These are phyloP conservation scores for Apiotrichum porosum DNA, from an alignment of 1,284 basidiomycete species.

Conservation along the genomic window DNA sequence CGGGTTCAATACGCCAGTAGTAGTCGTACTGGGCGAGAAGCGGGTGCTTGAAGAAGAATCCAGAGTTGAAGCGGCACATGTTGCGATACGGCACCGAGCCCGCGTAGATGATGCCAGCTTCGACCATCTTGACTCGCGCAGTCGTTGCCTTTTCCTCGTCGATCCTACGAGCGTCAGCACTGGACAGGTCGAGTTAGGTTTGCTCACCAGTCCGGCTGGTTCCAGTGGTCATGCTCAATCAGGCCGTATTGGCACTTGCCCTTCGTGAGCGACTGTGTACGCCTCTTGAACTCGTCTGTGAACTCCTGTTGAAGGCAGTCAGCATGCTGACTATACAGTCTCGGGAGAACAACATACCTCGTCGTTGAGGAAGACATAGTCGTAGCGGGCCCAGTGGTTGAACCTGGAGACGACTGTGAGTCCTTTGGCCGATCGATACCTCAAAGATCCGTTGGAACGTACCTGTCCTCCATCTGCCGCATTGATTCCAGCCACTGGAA, in stretches of 20 bases:
- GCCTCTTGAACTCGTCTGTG: slow-evolving; percentile 69
- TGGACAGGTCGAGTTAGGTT: not conserved
- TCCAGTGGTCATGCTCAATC: slow-evolving; percentile 77
- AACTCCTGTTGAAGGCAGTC: too few relatives aligned
- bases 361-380: slow-evolving; percentile 83
- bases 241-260: slow-evolving; percentile 71
- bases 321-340: too few relatives aligned
- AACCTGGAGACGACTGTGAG: too few relatives aligned
- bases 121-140: slow-evolving; percentile 63
- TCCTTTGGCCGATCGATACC: too few relatives aligned
- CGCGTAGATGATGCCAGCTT: slow-evolving; percentile 80
- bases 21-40: slow-evolving; percentile 76
- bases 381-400: slow-evolving; percentile 78
- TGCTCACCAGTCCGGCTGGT: slow-evolving; percentile 63
- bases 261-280: slow-evolving; percentile 62
- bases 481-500: slow-evolving; percentile 59
- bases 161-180: slow-evolving; percentile 50
- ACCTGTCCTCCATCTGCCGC: slow-evolving; percentile 49
- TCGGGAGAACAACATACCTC: too few relatives aligned
- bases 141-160: slow-evolving; percentile 63
- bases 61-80: slow-evolving; percentile 91
- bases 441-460: too few relatives aligned
- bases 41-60: slow-evolving; percentile 77
- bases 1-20: slow-evolving; percentile 85
- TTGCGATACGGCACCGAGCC: slow-evolving; percentile 58